Base-by-base conservation (phyloP, 1,139 yeast genomes). In the Suhomyces yuchorum region DNA sequence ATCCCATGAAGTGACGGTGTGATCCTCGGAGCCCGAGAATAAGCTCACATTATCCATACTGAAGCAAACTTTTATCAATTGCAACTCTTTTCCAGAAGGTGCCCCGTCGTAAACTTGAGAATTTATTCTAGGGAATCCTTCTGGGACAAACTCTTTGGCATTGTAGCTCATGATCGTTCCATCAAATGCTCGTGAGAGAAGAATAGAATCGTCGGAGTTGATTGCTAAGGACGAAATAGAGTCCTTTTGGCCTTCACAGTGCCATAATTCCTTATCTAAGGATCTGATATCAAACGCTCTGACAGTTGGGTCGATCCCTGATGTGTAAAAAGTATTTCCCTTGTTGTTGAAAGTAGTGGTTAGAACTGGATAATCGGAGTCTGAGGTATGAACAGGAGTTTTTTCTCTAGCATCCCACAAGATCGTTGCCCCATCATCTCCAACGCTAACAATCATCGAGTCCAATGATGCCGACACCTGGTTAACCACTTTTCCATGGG, bases 261-360 rank as follows among this genome's bases (percentile, higher is more conserved):
- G 60, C 80, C 86, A 84, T n/a, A 75, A 42, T 0, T 80, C 73
- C 11, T 57, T 50, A 6, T 66, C 64, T 23, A 68, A 55, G 28
- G 66, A 64, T 53, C 84, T 65, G 28, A 78, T 48, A 56, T 87
- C 93, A 66, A 75, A 83, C 1, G 83, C 85, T 42, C 68, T 62
- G 0, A 88, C 73, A 0, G 72, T 65, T 1, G 90, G 85, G 51
- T 87, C 93, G 3, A 88, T 78, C 0, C 96, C 96, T 0, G 85
- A 72, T 4, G 81, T 70, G 55, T 74, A 87, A 3, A 86, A 56
- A 7, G 66, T 66, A 9, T 67, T 58, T 1, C 79, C 84, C 30
- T 62, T 62, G 3, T 59, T 52, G 47, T 66, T 66, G 46, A 69
- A 60, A 1, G 77, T 75, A 6, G 85, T 80, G 0, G 88, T 71